phyloP scores from a whole-genome alignment of 2,329 filamentous ascomycete species.

The Thelonectria rubi region DNA sequence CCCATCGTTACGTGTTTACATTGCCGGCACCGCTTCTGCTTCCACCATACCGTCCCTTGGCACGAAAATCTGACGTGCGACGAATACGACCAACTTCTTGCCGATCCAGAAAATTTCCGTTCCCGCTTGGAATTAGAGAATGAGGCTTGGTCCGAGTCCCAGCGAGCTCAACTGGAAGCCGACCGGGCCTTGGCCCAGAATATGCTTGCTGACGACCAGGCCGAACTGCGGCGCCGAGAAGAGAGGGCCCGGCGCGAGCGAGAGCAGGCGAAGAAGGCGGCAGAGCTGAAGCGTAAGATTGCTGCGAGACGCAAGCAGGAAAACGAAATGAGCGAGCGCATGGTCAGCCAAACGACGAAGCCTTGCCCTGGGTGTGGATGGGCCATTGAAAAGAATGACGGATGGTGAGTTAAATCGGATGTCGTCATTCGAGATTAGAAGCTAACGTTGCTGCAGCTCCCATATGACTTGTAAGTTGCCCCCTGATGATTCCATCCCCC shows the following conservation, averaged over 20 bases:
- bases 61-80: conserved; percentile 53
- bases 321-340: conserved; percentile 45
- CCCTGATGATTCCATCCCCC: conserved; percentile 3
- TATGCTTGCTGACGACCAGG: conserved; percentile 45
- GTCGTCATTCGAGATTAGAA: not conserved
- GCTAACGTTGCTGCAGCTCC: conserved; percentile 45
- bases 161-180: conserved; percentile 58
- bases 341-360: conserved; percentile 46
- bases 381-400: conserved; percentile 52
- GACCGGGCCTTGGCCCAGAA: conserved; percentile 50
- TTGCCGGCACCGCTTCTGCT: conserved; percentile 54
- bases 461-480: conserved; percentile 54
- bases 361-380: conserved; percentile 51
- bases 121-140: conserved; percentile 49
- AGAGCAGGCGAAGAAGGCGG: conserved; percentile 39
- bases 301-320: conserved; percentile 45
- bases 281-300: conserved; percentile 41
- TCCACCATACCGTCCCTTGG: conserved; percentile 53
- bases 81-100: conserved; percentile 52
- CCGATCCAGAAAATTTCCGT: conserved; percentile 51
- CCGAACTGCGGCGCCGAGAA: conserved; percentile 37
- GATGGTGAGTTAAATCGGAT: conserved; percentile 52
- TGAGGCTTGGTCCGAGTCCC: conserved; percentile 49
- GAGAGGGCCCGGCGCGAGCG: conserved; percentile 36
- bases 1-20: conserved; percentile 54